Conservation (phyloP, 2,329 filamentous ascomycete species). For the Fusarium bulbicola region DNA sequence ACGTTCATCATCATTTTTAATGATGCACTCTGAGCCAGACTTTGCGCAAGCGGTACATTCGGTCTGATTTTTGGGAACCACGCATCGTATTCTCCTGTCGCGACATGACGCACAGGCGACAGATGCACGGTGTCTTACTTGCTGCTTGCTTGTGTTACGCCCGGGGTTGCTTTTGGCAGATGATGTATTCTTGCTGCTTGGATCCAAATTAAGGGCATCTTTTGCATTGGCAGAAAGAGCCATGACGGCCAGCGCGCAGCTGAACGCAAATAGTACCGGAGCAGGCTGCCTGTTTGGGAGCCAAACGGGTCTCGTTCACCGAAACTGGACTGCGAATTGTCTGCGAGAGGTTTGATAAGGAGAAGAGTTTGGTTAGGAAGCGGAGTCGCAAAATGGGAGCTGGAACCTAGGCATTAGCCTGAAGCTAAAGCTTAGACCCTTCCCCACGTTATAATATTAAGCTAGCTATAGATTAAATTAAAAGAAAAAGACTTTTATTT, state of each 20-base stretch:
- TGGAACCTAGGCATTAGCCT: background rate
- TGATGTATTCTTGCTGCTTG: conserved; percentile 48
- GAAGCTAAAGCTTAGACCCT: conserved; percentile 26
- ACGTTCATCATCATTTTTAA: conserved; percentile 66
- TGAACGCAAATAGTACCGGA: background rate
- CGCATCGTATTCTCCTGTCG: conserved; percentile 58
- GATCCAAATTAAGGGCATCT: conserved; percentile 32
- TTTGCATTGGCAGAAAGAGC: conserved; percentile 23
- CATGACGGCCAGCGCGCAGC: conserved; percentile 17
- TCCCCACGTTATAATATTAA: conserved; percentile 24
- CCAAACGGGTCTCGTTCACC: background rate
- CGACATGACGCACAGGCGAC: conserved; percentile 65
- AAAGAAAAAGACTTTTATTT: background rate
- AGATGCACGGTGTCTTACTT: conserved; percentile 59
- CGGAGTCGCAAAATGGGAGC: conserved; percentile 23
- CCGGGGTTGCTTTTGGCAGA: conserved; percentile 41
- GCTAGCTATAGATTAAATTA: background rate
- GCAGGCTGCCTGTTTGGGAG: background rate
- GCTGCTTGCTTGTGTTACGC: conserved; percentile 47
- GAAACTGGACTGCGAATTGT: background rate
- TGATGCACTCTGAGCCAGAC: conserved; percentile 60
- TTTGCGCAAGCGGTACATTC: conserved; percentile 63
- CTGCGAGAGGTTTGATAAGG: conserved; percentile 12
- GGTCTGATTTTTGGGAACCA: conserved; percentile 60
- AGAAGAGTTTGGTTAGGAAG: conserved; percentile 24